phyloP scores from a whole-genome alignment of 345 rosid species.

The Citrus hindsii region DNA sequence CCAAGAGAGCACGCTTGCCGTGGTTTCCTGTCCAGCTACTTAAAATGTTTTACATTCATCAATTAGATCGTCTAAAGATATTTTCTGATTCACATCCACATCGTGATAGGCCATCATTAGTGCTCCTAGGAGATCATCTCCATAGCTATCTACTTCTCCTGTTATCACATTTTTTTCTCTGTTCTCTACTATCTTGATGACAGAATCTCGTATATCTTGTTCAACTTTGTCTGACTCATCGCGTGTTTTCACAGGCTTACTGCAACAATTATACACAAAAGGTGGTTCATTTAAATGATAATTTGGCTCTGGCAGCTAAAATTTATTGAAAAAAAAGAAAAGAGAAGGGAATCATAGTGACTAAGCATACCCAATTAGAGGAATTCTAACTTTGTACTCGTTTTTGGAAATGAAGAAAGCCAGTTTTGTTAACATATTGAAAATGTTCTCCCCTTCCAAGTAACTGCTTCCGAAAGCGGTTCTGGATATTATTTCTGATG shows the following conservation, averaged over 20 bases:
- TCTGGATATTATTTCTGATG: constrained; percentile 44
- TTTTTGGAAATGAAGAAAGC: constrained; percentile 10
- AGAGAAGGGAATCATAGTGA: too few species aligned
- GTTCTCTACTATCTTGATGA: constrained; percentile 20
- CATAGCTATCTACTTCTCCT: constrained; percentile 14
- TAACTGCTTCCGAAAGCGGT: constrained; percentile 54
- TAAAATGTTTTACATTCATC: constrained; percentile 46
- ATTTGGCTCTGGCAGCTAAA: too few species aligned
- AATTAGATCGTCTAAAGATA: constrained; percentile 29
- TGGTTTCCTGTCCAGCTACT: constrained; percentile 18
- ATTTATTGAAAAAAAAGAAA: too few species aligned
- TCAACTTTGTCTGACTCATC: constrained; percentile 12
- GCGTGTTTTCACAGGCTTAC: background rate
- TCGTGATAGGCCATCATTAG: constrained; percentile 21
- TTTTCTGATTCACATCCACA: constrained; percentile 18
- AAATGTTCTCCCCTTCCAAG: constrained; percentile 38
- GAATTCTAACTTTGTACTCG: constrained; percentile 17
- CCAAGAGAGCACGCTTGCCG: constrained; percentile 28
- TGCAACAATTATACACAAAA: background rate
- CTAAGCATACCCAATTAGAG: constrained; percentile 24
- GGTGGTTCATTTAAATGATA: background rate
- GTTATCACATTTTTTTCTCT: constrained; percentile 12
- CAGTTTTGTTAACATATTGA: constrained; percentile 28
- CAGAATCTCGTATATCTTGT: constrained; percentile 4
- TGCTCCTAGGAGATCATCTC: constrained; percentile 31